Percentiles rank a stretch among this genome's conserved stretches.
Conservation (phyloP, 2,329 filamentous ascomycete genomes). For the Exserohilum rostratum region DNA sequence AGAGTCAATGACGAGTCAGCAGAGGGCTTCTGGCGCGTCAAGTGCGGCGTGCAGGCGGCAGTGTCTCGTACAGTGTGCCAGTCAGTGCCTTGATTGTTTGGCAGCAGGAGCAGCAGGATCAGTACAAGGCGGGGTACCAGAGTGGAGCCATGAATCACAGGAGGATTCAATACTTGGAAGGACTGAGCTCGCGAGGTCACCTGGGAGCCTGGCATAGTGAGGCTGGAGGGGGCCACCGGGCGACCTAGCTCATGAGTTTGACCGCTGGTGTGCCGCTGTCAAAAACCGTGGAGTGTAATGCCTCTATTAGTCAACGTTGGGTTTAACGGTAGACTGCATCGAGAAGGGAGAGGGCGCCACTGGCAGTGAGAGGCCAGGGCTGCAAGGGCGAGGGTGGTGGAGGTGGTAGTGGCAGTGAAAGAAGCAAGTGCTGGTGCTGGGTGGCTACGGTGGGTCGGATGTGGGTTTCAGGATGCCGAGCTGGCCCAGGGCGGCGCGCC, state of each 20-base stretch:
- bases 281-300: slow-evolving; percentile 20
- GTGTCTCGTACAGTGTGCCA: slow-evolving; percentile 2
- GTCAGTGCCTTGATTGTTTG: slow-evolving; percentile 11
- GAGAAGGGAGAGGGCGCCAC: slow-evolving; percentile 18
- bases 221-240: slow-evolving; percentile 25
- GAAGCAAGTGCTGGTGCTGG: slow-evolving; percentile 21
- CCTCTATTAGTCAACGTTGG: slow-evolving; percentile 16
- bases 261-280: slow-evolving; percentile 38
- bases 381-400: slow-evolving; percentile 19
- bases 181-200: slow-evolving; percentile 7
- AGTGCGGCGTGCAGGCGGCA: neutral
- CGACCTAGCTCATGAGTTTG: slow-evolving; percentile 22
- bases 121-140: neutral
- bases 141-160: slow-evolving; percentile 5
- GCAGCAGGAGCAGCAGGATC: slow-evolving; percentile 2
- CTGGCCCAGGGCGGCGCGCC: slow-evolving; percentile 16
- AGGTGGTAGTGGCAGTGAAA: slow-evolving; percentile 3
- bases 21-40: neutral
- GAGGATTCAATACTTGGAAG: neutral
- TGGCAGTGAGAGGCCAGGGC: slow-evolving; percentile 20
- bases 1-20: slow-evolving; percentile 25
- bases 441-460: slow-evolving; percentile 20
- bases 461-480: slow-evolving; percentile 35
- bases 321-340: slow-evolving; percentile 11
- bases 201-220: slow-evolving; percentile 9